Evolutionary conservation across 352 stramenopile genomes (phyloP).

Genomic region (Globisporangium spiculum): DNA sequence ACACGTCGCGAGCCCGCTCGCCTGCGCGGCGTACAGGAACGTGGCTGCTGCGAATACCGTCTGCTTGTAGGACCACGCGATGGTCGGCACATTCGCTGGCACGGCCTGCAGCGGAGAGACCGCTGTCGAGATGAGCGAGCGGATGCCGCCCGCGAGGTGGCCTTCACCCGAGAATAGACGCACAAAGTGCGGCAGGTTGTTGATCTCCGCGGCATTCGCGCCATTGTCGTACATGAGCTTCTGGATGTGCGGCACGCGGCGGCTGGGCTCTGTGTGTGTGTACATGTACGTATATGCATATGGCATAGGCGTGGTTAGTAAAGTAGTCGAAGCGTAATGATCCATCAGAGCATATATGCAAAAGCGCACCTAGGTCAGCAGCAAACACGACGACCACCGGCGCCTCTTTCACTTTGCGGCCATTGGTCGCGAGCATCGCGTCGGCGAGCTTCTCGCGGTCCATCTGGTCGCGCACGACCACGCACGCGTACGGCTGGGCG

Average conservation of each 20-base stretch:
- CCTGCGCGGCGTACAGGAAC: constrained; percentile 69
- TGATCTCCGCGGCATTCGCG: constrained; percentile 38
- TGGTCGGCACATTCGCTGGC: constrained; percentile 57
- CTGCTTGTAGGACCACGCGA: constrained; percentile 84
- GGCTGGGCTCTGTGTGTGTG: constrained; percentile 53
- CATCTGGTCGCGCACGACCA: constrained; percentile 66
- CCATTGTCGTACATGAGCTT: constrained; percentile 63
- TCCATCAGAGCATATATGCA: neutral
- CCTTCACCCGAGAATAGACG: constrained; percentile 75
- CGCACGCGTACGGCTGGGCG: constrained; percentile 71
- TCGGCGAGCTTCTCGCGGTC: constrained; percentile 66
- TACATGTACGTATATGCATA: neutral
- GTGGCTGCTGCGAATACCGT: constrained; percentile 66
- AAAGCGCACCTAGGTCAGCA: constrained; percentile 52
- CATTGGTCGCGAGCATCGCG: constrained; percentile 80
- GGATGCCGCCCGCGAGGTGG: constrained; percentile 46
- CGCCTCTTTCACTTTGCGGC: constrained; percentile 67
- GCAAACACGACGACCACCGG: constrained; percentile 80
- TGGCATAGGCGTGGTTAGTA: neutral
- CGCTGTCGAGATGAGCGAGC: constrained; percentile 51
- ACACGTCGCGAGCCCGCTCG: constrained; percentile 65
- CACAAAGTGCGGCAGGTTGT: constrained; percentile 59
- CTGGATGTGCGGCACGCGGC: constrained; percentile 66
- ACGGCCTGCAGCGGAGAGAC: constrained; percentile 64
- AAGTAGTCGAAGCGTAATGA: neutral